These are phyloP conservation scores for Tolypocladium nubicola DNA, from an alignment of 2,329 filamentous ascomycete genomes.

Conservation along the genomic window DNA sequence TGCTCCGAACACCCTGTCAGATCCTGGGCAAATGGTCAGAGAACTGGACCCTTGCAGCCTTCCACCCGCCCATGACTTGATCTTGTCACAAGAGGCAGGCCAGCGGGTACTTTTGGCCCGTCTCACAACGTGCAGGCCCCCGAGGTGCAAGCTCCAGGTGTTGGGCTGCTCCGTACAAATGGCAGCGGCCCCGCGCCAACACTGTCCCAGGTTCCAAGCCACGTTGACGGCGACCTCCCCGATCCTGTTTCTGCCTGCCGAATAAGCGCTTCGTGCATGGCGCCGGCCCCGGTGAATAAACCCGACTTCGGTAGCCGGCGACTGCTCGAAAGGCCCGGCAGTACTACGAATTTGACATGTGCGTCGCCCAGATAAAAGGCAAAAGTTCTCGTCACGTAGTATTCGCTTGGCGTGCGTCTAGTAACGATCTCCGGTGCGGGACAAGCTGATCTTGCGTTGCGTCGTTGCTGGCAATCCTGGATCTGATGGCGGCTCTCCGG, in stretches of 20 bases:
- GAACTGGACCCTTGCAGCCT: constrained; percentile 4
- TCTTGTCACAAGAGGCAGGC: constrained; percentile 3
- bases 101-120: constrained; percentile 4
- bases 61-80: neutral
- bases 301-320: neutral
- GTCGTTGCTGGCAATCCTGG: neutral
- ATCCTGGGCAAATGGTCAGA: neutral
- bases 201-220: neutral
- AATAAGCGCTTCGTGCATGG: neutral
- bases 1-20: constrained; percentile 9
- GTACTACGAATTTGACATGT: neutral
- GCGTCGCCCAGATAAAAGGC: neutral
- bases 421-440: neutral
- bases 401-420: neutral
- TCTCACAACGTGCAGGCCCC: neutral
- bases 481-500: neutral
- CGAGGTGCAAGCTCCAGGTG: neutral
- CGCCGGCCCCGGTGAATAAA: neutral
- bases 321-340: neutral
- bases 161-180: neutral
- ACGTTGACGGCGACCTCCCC: neutral
- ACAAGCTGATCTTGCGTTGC: neutral
- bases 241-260: neutral
- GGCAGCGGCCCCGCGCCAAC: neutral
- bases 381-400: neutral